phyloP scores from a whole-genome alignment of 1,284 basidiomycete genomes.

The Nidula niveotomentosa region DNA sequence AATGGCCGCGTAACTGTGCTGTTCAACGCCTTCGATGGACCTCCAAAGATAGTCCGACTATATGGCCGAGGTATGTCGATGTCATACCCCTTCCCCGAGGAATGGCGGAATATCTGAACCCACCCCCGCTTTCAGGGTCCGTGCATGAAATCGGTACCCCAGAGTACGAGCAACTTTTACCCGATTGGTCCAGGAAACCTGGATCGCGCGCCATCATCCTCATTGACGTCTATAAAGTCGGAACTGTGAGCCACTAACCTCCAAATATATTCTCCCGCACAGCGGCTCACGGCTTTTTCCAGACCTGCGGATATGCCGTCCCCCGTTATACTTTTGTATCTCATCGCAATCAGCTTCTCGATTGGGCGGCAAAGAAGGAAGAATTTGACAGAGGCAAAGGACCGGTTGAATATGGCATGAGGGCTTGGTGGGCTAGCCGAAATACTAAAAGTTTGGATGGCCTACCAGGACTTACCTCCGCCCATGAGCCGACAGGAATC shows the following conservation, averaged over 20 bases:
- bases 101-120: background rate
- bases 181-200: slow-evolving; percentile 34
- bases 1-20: slow-evolving; percentile 56
- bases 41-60: slow-evolving; percentile 46
- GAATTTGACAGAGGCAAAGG: slow-evolving; percentile 18
- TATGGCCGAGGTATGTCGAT: slow-evolving; percentile 47
- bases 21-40: slow-evolving; percentile 57
- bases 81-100: background rate
- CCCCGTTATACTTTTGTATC: slow-evolving; percentile 47
- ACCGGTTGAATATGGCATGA: slow-evolving; percentile 30
- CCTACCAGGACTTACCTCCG: slow-evolving; percentile 33
- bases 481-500: background rate
- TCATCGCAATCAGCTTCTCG: slow-evolving; percentile 41
- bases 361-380: slow-evolving; percentile 30
- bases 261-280: slow-evolving; percentile 1
- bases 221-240: slow-evolving; percentile 48
- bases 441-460: slow-evolving; percentile 44
- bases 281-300: background rate
- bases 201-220: slow-evolving; percentile 54
- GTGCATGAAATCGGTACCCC: slow-evolving; percentile 51
- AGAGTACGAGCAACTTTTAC: slow-evolving; percentile 47
- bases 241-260: slow-evolving; percentile 35
- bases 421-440: slow-evolving; percentile 40
- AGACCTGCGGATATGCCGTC: slow-evolving; percentile 53
- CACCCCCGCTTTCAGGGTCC: slow-evolving; percentile 29